Base-by-base conservation (phyloP, 1,139 yeast genomes). In the Kodamaea arcana region DNA sequence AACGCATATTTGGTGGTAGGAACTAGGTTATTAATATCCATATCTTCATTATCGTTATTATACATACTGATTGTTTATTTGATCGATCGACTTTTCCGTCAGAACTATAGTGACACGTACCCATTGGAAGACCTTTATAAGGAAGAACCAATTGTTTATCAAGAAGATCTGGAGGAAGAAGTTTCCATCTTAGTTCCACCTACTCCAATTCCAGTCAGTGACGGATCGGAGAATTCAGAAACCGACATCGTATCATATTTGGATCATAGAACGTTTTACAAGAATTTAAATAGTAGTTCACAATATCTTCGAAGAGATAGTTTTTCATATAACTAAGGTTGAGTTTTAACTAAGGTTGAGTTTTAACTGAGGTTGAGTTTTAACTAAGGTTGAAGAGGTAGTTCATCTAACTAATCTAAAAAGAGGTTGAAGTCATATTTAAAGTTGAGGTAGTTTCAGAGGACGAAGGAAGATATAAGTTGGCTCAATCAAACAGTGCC, bases 301-400 rank as follows among this genome's bases (percentile, higher is more conserved):
- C 74, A 65, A 42, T 68, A 62, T 42, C 50, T 68, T 24, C 47
- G 75, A 35, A 48, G 75, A 36, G 75, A 69, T 45, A 67, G 73
- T 36, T 60, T 65, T 37, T 48, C 62, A 10, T 24, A 33, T n/a
- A 30, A n/a, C n/a, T n/a, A n/a, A n/a, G n/a, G n/a, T n/a, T n/a
- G n/a, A n/a, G n/a, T 18, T 9, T 7, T 18, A 6, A 7, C 9
- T 18, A 18, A 18, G 22, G 9, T 18, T 18, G 9, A 18, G 22
- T 18, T 9, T 7, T 18, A 6, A 7, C 9, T 18, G 9, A 18
- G 22, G 9, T 18, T 18, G 9, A 18, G 22, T 18, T 9, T 7
- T 18, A 6, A 7, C 9, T 18, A 18, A 18, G 22, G 9, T 18
- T 18, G 9, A 18, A 9, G 9, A 18, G 9, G 20, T 25, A n/a